Conservation (phyloP, 805 yeast species). For the Metschnikowia baotianmanensis region DNA sequence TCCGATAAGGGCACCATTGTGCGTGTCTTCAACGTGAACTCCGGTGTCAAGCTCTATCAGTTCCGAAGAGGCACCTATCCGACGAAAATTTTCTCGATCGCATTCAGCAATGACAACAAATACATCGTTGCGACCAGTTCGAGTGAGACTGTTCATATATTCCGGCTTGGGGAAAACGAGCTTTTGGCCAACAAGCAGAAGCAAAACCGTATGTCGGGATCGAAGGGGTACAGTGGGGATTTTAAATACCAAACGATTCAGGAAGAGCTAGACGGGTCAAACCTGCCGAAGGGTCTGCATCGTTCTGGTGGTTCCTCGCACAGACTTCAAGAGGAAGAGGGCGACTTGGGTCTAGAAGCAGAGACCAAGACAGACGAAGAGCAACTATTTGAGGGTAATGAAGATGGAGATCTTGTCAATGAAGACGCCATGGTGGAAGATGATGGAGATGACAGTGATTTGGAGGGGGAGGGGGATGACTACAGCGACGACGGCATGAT, state of each 20-base stretch:
- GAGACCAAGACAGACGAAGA: neutral
- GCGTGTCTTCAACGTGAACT: slow-evolving; percentile 69
- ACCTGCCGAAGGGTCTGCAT: neutral
- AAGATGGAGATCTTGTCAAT: slow-evolving; percentile 20
- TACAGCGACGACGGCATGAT: slow-evolving; percentile 26
- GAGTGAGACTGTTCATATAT: slow-evolving; percentile 90
- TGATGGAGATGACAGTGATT: slow-evolving; percentile 23
- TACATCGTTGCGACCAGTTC: slow-evolving; percentile 82
- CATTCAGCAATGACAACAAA: slow-evolving; percentile 68
- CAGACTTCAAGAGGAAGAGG: slow-evolving; percentile 5
- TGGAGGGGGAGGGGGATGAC: slow-evolving; percentile 30
- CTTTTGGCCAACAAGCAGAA: slow-evolving; percentile 38
- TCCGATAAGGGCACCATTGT: slow-evolving; percentile 88
- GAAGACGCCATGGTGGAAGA: slow-evolving; percentile 23
- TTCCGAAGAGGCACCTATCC: slow-evolving; percentile 86
- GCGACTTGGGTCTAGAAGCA: neutral
- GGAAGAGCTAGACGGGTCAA: slow-evolving; percentile 20
- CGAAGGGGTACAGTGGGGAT: slow-evolving; percentile 10
- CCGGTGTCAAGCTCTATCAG: slow-evolving; percentile 63
- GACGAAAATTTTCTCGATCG: slow-evolving; percentile 71
- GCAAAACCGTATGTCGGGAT: slow-evolving; percentile 22
- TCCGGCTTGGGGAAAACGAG: slow-evolving; percentile 62
- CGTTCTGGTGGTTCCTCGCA: slow-evolving; percentile 13
- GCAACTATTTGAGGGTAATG: neutral
- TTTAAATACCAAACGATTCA: slow-evolving; percentile 26